phyloP scores from a whole-genome alignment of 305 asterid species.

The Solanum hybrid region DNA sequence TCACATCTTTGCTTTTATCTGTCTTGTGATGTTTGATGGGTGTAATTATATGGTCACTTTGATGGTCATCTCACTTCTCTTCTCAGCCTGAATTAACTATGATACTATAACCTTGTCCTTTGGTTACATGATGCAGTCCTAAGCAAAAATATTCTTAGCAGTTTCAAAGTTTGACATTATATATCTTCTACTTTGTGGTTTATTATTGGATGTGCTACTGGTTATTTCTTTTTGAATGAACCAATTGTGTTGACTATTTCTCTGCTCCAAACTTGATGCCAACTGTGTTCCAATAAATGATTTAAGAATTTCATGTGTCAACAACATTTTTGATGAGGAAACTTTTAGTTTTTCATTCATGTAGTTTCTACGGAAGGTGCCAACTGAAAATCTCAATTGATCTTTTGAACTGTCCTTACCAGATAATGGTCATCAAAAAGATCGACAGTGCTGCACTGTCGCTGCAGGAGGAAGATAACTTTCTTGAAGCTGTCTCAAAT shows the following conservation, averaged over 20 bases:
- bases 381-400: not conserved
- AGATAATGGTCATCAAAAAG: slow-evolving; percentile 80
- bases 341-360: not conserved
- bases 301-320: not conserved
- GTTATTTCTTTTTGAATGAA: not conserved
- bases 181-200: not conserved
- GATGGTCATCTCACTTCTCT: not conserved
- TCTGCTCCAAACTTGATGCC: not conserved
- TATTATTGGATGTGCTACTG: not conserved
- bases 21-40: not conserved
- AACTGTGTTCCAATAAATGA: not conserved
- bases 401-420: slow-evolving; percentile 8
- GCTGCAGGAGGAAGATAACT: slow-evolving; percentile 84
- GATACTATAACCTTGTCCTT: not conserved
- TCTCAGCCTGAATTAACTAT: not conserved
- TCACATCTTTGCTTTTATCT: not conserved
- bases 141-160: not conserved
- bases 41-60: not conserved
- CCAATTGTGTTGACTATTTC: not conserved
- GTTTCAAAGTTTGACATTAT: not conserved
- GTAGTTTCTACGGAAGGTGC: not conserved
- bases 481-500: slow-evolving; percentile 77
- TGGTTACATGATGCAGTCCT: not conserved
- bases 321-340: not conserved
- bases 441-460: slow-evolving; percentile 78